Conservation (phyloP, 345 rosid genomes). For the Stellera chamaejasme region DNA sequence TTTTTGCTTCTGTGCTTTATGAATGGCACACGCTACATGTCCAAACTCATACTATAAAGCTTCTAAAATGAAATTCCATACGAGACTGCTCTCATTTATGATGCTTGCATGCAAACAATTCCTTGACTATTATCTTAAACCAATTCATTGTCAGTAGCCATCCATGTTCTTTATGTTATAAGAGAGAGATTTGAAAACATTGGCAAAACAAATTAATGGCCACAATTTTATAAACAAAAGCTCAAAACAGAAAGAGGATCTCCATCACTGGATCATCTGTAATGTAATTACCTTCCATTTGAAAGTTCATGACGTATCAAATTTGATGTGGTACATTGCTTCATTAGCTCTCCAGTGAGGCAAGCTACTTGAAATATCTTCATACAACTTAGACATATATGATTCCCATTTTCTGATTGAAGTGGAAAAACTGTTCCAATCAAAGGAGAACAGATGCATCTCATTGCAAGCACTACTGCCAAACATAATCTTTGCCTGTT, state of each 20-base stretch:
- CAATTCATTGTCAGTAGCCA: no score
- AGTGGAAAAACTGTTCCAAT: slow-evolving; percentile 31
- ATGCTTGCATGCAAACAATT: no score
- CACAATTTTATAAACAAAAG: no score
- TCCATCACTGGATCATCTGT: no score
- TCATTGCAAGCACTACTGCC: slow-evolving; percentile 6
- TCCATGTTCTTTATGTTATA: no score
- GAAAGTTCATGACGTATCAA: slow-evolving; percentile 4
- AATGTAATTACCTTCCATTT: neutral
- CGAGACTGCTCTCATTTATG: no score
- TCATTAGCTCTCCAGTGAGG: slow-evolving; percentile 53
- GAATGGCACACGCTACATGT: neutral
- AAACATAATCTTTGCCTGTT: slow-evolving; percentile 26
- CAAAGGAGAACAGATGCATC: slow-evolving; percentile 16
- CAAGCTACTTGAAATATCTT: slow-evolving; percentile 40
- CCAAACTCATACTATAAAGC: neutral
- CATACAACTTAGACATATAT: slow-evolving; percentile 31
- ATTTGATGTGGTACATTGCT: slow-evolving; percentile 27
- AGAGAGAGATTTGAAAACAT: no score
- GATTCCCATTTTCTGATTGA: slow-evolving; percentile 41
- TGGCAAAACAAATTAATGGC: no score
- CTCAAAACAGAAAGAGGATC: no score
- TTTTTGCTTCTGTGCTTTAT: neutral
- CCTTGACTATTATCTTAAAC: no score
- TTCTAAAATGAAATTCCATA: no score